Evolutionary conservation across 2,329 filamentous ascomycete genomes (phyloP).

Genomic region (Xylaria sp.): DNA sequence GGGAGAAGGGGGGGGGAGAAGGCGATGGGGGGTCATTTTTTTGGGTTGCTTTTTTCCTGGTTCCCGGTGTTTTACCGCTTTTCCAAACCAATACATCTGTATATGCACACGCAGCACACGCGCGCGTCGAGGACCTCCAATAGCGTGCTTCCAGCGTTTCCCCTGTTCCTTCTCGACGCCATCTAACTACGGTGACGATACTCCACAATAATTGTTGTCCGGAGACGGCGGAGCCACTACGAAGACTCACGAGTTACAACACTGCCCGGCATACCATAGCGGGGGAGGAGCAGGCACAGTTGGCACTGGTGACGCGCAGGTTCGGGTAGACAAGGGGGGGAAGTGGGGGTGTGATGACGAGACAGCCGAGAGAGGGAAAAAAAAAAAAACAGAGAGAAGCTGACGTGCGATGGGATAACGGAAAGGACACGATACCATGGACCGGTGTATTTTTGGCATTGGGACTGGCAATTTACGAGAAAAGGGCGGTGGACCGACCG

Average conservation of each 20-base stretch:
- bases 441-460: not conserved
- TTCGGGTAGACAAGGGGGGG: not conserved
- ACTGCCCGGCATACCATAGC: too few relatives aligned
- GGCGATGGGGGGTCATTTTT: slow-evolving; percentile 11
- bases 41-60: slow-evolving; percentile 19
- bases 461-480: not conserved
- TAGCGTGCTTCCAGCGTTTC: slow-evolving; percentile 20
- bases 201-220: slow-evolving; percentile 3
- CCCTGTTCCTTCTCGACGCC: slow-evolving; percentile 11
- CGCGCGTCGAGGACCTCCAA: too few relatives aligned
- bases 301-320: not conserved
- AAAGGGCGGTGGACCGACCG: not conserved
- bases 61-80: slow-evolving; percentile 27
- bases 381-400: not conserved
- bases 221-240: not conserved
- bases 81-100: slow-evolving; percentile 32
- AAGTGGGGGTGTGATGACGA: too few relatives aligned
- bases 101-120: slow-evolving; percentile 30
- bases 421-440: not conserved
- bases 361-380: too few relatives aligned
- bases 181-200: slow-evolving; percentile 15
- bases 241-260: not conserved
- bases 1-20: slow-evolving; percentile 18
- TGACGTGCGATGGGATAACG: not conserved
- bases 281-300: not conserved